Conservation (phyloP, 2,329 filamentous ascomycete genomes). For the Nemania abortiva region DNA sequence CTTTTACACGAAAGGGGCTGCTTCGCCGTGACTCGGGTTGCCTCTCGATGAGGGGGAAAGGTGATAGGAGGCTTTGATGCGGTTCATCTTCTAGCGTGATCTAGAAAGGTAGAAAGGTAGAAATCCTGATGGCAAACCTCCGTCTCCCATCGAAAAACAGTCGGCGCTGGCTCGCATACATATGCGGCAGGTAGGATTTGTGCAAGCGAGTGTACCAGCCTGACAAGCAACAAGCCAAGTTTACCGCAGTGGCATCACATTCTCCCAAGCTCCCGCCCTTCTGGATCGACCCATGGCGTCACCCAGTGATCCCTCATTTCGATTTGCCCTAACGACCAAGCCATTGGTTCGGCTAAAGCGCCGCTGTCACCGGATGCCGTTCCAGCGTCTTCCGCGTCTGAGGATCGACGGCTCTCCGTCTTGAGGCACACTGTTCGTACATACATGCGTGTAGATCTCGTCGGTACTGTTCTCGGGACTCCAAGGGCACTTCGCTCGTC, state of each 20-base stretch:
- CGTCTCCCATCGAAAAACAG: constrained; percentile 16
- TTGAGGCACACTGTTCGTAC: constrained; percentile 23
- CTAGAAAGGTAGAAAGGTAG: neutral
- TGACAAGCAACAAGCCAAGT: constrained; percentile 8
- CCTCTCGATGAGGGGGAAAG: constrained; percentile 3
- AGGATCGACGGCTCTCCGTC: constrained; percentile 35
- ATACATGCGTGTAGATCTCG: constrained; percentile 21
- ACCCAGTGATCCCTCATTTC: constrained; percentile 37
- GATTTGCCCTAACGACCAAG: constrained; percentile 21
- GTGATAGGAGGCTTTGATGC: neutral
- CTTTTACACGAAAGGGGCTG: neutral
- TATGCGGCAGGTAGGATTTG: neutral
- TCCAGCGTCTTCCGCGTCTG: constrained; percentile 31
- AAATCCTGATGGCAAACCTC: constrained; percentile 6
- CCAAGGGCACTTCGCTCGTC: constrained; percentile 11
- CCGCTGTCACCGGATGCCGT: constrained; percentile 37
- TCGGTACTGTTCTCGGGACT: neutral
- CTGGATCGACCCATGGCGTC: constrained; percentile 40
- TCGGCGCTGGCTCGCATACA: neutral
- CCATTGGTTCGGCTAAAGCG: constrained; percentile 39
- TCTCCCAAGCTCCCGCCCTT: constrained; percentile 38
- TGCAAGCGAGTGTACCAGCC: constrained; percentile 24
- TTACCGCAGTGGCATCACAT: constrained; percentile 25
- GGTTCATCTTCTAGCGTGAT: neutral
- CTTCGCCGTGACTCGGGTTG: constrained; percentile 8